A percentile compares a stretch with the other conserved stretches of the same genome.
Evolutionary conservation across 2,329 filamentous ascomycete species (phyloP).

Genomic region (Epichloe gansuensis): DNA sequence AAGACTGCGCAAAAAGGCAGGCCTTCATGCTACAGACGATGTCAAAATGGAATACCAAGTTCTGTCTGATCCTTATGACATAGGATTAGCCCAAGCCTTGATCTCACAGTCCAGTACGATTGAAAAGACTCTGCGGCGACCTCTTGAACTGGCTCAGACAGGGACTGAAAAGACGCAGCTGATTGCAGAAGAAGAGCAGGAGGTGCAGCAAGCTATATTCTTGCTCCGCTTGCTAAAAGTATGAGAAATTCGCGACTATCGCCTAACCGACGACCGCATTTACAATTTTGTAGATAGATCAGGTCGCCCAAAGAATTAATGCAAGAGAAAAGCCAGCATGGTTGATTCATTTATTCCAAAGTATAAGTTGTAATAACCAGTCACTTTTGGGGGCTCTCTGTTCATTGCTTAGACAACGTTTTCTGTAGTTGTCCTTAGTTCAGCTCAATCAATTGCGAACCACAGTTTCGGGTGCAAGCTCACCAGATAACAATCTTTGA

Average conservation of each 20-base stretch:
- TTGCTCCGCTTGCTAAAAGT: constrained; percentile 64
- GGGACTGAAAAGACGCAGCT: constrained; percentile 24
- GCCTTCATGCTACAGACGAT: constrained; percentile 82
- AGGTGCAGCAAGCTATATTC: constrained; percentile 73
- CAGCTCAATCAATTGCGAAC: neutral
- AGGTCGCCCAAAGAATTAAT: neutral
- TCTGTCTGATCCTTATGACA: constrained; percentile 62
- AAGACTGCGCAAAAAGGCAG: constrained; percentile 84
- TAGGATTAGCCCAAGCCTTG: constrained; percentile 61
- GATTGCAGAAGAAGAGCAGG: constrained; percentile 74
- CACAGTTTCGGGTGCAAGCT: constrained; percentile 13
- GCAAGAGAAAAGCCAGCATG: neutral
- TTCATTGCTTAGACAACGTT: constrained; percentile 16
- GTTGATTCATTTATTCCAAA: neutral
- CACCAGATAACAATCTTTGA: constrained; percentile 86
- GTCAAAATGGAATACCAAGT: constrained; percentile 90
- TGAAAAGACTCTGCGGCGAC: constrained; percentile 65
- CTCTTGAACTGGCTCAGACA: constrained; percentile 43
- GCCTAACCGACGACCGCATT: neutral
- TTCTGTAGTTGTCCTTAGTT: constrained; percentile 6
- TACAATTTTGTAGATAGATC: neutral
- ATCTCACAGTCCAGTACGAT: constrained; percentile 54
- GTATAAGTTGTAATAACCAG: no score
- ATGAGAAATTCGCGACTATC: constrained; percentile 27
- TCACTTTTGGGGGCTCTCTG: neutral